Evolutionary conservation across 495 filamentous ascomycete species (phyloP).

Genomic region (Neurospora sp.): DNA sequence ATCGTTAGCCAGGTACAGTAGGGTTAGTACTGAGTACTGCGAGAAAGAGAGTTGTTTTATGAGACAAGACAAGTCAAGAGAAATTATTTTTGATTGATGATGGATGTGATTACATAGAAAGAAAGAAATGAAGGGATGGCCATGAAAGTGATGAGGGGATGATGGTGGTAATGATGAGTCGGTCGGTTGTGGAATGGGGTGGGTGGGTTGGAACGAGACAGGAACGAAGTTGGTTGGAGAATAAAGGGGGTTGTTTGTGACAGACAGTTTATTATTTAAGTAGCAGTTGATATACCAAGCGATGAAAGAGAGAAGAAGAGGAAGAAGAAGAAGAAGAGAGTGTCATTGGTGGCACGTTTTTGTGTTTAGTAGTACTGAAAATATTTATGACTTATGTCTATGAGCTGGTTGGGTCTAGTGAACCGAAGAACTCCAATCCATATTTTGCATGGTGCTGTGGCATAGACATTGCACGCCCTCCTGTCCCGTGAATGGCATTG

Average conservation of each 20-base stretch:
- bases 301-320: background rate
- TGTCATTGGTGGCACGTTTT: background rate
- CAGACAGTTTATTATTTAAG: background rate
- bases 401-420: background rate
- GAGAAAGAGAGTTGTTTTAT: background rate
- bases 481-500: background rate
- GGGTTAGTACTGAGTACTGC: background rate
- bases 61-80: background rate
- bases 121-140: background rate
- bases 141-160: background rate
- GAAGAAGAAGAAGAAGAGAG: background rate
- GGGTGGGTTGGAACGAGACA: background rate
- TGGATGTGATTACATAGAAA: background rate
- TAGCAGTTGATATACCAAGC: background rate
- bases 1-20: slow-evolving; percentile 97
- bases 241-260: background rate
- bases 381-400: background rate
- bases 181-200: background rate
- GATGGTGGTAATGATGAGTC: background rate
- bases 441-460: background rate
- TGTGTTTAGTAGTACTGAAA: background rate
- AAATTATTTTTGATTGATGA: background rate
- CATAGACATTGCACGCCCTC: background rate
- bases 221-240: background rate
- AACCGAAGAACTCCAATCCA: background rate